Evolutionary conservation across 345 rosid species (phyloP), one percentile per base, ranked within the genome.

Genomic region (Lepidium africanum): DNA sequence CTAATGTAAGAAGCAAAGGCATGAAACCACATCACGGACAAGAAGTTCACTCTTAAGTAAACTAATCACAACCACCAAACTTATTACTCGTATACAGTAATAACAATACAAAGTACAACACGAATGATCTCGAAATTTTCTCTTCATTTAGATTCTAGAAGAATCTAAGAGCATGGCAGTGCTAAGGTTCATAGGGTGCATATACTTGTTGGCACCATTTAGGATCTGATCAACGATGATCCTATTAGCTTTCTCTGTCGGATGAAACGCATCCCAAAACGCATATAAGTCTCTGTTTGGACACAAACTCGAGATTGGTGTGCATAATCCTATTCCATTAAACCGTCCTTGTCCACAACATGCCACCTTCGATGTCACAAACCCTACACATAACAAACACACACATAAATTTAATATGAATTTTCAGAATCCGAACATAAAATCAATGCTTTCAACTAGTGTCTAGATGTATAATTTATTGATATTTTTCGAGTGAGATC

Each of bases 241-340:
- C 42, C 81, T 58, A 71, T 86, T 86, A 1, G 91, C 94, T 61
- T 68, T 90, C 62, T 90, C 88, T 4, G 94, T 70, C 12, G 96
- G 96, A 17, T 90, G 96, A 63, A 84, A 90, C 72, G 87, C 70
- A 69, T 90, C 96, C 96, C 90, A 90, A 56, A 87, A 84, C 5
- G 72, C 94, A 66, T 67, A 80, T 3, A 77, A 1, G 14, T 83
- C 84, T 71, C 91, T 74, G 77, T 90, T 70, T 3, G 79, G 88
- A 82, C 96, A 90, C 70, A 90, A 52, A 79, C 78, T 87, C 4
- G 88, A 90, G 17, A 77, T 63, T 11, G 48, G 15, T 7, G 96
- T 86, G 71, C 96, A 90, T 10, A 87, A 70, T 55, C 96, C 96
- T 13, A 90, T 54, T 33, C 96, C 96, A 74, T 82, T 84, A 61